Evolutionary conservation across 495 filamentous ascomycete genomes (phyloP).

Genomic region (Jackrogersella multiformis): DNA sequence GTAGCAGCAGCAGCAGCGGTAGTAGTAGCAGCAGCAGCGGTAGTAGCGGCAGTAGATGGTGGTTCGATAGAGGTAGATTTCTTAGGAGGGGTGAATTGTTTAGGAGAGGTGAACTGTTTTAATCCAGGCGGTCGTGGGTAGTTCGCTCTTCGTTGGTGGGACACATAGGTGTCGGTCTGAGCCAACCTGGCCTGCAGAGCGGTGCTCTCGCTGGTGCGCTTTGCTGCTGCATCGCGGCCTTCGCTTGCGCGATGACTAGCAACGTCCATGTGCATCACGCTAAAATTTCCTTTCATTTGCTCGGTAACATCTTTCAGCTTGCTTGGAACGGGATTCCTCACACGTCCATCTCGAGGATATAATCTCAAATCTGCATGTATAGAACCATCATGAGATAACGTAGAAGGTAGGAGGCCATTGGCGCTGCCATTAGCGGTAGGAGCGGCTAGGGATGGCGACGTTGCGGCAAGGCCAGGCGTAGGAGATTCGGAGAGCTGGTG

Average conservation of each 20-base stretch:
- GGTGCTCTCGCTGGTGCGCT: slow-evolving; percentile 66
- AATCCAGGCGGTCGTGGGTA: slow-evolving; percentile 46
- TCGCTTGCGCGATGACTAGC: slow-evolving; percentile 53
- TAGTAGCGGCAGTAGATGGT: background rate
- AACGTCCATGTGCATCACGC: slow-evolving; percentile 66
- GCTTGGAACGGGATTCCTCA: slow-evolving; percentile 66
- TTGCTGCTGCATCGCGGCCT: slow-evolving; percentile 61
- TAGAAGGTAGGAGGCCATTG: slow-evolving; percentile 42
- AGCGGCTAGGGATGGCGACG: slow-evolving; percentile 33
- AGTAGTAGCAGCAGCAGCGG: background rate
- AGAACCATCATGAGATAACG: slow-evolving; percentile 41
- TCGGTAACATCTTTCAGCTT: slow-evolving; percentile 67
- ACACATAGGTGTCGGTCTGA: slow-evolving; percentile 60
- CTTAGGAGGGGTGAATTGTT: slow-evolving; percentile 44
- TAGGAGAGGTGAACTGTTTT: slow-evolving; percentile 44
- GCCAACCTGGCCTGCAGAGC: slow-evolving; percentile 61
- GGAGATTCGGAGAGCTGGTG: slow-evolving; percentile 40
- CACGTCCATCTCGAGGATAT: slow-evolving; percentile 59
- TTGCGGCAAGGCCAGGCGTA: slow-evolving; percentile 30
- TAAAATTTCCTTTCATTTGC: slow-evolving; percentile 65
- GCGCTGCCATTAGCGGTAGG: slow-evolving; percentile 33
- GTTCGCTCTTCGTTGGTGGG: slow-evolving; percentile 56
- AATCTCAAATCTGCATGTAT: slow-evolving; percentile 43
- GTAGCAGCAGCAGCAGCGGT: background rate
- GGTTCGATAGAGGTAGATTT: slow-evolving; percentile 41